These are phyloP conservation scores for Plantago ovata DNA, from an alignment of 257 asterid species.

Conservation along the genomic window DNA sequence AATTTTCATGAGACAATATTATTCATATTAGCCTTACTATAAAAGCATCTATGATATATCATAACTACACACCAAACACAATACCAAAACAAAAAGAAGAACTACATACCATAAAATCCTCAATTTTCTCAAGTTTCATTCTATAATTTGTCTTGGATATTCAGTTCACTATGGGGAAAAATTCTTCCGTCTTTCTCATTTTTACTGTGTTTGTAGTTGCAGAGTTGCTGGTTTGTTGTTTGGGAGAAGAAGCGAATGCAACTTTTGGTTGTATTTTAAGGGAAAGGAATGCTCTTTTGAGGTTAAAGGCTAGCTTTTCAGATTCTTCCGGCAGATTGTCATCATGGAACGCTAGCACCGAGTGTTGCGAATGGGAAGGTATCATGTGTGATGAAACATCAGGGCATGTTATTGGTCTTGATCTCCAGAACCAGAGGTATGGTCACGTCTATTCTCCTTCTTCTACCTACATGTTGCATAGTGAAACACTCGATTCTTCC, in stretches of 20 bases:
- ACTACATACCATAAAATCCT: no score
- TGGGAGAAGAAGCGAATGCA: background rate
- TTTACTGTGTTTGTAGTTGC: background rate
- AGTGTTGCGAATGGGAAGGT: conserved; percentile 2
- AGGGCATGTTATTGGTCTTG: background rate
- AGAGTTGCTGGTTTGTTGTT: background rate
- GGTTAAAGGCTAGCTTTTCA: conserved; percentile 2
- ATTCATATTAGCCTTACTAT: no score
- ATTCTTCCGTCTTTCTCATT: background rate
- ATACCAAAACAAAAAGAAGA: no score
- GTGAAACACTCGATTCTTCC: background rate
- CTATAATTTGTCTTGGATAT: no score
- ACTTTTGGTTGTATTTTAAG: background rate
- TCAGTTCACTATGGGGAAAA: no score
- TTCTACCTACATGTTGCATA: background rate
- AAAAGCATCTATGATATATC: no score
- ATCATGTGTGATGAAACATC: background rate
- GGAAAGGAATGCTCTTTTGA: conserved; percentile 2
- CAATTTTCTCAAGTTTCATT: no score
- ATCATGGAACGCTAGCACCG: background rate
- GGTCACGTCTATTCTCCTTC: background rate
- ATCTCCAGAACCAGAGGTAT: background rate
- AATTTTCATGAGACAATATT: no score
- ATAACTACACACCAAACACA: no score
- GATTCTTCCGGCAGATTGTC: background rate